Base-by-base conservation (phyloP, 2,329 filamentous ascomycete genomes). In the Remersonia thermophila region DNA sequence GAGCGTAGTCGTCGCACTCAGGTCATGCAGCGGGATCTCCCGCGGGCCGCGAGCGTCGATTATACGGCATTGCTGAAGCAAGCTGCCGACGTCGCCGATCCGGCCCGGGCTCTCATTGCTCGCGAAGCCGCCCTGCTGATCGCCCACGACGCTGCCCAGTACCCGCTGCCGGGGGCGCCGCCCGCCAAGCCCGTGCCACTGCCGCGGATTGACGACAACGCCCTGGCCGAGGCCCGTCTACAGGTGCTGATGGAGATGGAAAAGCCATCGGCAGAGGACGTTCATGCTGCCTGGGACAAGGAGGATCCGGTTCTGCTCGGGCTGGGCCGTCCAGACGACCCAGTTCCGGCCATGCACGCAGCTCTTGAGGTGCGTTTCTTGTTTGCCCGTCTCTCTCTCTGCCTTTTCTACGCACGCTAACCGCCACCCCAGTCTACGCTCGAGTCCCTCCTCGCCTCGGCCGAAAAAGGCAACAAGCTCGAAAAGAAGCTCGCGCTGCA, bases 401-500 rank as follows among this genome's bases (percentile, higher is more conserved):
- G 17, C 23, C 14, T 9, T 12, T 13, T 15, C 12, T n/a, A 11
- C 5, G 15, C 3, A 10, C 16, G 14, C 47, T 47, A 39, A 47
- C 38, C 39, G 7, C 7, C 14, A 28, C n/a, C 9, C 16, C 37
- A 82, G 77, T 69, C 69, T 31, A 71, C 86, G 2, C 82, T 91
- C 58, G 73, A 83, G 32, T 67, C 71, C 7, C 81, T 94, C 43
- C 70, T 83, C 48, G 64, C 71, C 3, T 76, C 77, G 0, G 91
- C 87, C 3, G 79, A 89, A 48, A 72, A 79, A 39, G 83, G 83
- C 36, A 84, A 85, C 54, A 93, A 89, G 58, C 65, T 93, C 1
- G 87, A 96, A 60, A 94, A 94, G 71, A 95, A 91, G 60, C 72
- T 98, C n/a, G 68, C 70, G 0, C 67, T 93, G 36, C 80, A 91